These are phyloP conservation scores for Aspergillus alliaceus DNA, from an alignment of 2,329 filamentous ascomycete genomes.

Conservation along the genomic window DNA sequence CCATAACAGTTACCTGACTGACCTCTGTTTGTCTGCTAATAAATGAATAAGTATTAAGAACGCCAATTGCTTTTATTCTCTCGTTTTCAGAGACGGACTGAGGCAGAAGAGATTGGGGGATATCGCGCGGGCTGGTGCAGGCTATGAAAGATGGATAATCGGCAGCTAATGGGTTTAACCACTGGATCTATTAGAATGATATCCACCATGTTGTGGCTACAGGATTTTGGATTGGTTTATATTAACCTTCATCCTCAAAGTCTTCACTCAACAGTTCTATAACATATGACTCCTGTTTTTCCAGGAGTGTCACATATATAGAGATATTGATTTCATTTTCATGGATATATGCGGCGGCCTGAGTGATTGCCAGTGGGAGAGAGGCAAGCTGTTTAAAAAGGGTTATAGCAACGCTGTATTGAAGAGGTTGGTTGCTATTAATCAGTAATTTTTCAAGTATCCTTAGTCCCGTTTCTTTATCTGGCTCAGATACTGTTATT, in stretches of 20 bases:
- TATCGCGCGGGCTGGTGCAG: no score
- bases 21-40: no score
- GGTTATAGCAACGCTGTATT: not conserved
- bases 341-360: slow-evolving; percentile 26
- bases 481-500: not conserved
- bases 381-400: slow-evolving; percentile 21
- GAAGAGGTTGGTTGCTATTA: slow-evolving; percentile 2
- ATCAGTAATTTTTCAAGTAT: not conserved
- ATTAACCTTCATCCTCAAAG: slow-evolving; percentile 9
- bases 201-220: slow-evolving; percentile 8
- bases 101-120: no score
- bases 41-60: no score
- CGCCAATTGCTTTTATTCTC: no score
- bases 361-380: slow-evolving; percentile 28
- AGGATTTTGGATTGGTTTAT: slow-evolving; percentile 6
- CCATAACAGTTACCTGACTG: no score
- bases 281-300: slow-evolving; percentile 4
- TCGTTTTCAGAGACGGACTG: no score
- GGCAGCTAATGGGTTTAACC: slow-evolving; percentile 28
- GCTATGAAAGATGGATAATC: slow-evolving; percentile 32
- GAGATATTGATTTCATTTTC: not conserved
- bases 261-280: slow-evolving; percentile 9
- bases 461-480: not conserved
- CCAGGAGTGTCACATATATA: slow-evolving; percentile 7
- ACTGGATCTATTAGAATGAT: slow-evolving; percentile 14